A percentile compares a stretch with the other conserved stretches of the same genome.
These are phyloP conservation scores for Mucuna pruriens DNA, from an alignment of 306 rosid genomes.

Conservation along the genomic window DNA sequence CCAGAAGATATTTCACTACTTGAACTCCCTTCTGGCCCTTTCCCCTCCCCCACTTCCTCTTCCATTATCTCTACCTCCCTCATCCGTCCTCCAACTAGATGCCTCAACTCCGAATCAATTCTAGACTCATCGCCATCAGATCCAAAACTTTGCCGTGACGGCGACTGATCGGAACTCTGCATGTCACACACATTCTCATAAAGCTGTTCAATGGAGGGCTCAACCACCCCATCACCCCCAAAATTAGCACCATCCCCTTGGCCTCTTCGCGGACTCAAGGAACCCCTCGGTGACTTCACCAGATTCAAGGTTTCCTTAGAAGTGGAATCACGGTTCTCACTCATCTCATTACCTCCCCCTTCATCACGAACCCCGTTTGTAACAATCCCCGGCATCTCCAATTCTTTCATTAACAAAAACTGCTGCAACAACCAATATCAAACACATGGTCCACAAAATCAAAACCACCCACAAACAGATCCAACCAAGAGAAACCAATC, in stretches of 20 bases:
- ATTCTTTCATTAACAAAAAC: slow-evolving; percentile 39
- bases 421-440: slow-evolving; percentile 46
- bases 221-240: slow-evolving; percentile 58
- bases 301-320: slow-evolving; percentile 53
- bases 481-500: slow-evolving; percentile 29
- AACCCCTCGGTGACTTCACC: slow-evolving; percentile 50
- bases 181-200: slow-evolving; percentile 97
- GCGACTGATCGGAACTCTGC: slow-evolving; percentile 97
- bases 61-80: slow-evolving; percentile 95
- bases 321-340: slow-evolving; percentile 43
- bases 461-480: slow-evolving; percentile 39
- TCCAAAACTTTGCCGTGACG: slow-evolving; percentile 83
- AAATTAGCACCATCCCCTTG: slow-evolving; percentile 28
- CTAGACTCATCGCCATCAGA: slow-evolving; percentile 96
- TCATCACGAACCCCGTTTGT: slow-evolving; percentile 57
- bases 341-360: slow-evolving; percentile 50
- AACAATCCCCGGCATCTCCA: slow-evolving; percentile 77
- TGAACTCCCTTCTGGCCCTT: slow-evolving; percentile 53
- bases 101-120: slow-evolving; percentile 88
- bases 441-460: slow-evolving; percentile 56
- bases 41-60: slow-evolving; percentile 71
- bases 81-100: slow-evolving; percentile 94
- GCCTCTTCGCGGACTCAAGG: slow-evolving; percentile 50
- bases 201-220: slow-evolving; percentile 88
- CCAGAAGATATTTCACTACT: slow-evolving; percentile 57